Conservation (phyloP, 257 asterid species). For the Ilex asprella region DNA sequence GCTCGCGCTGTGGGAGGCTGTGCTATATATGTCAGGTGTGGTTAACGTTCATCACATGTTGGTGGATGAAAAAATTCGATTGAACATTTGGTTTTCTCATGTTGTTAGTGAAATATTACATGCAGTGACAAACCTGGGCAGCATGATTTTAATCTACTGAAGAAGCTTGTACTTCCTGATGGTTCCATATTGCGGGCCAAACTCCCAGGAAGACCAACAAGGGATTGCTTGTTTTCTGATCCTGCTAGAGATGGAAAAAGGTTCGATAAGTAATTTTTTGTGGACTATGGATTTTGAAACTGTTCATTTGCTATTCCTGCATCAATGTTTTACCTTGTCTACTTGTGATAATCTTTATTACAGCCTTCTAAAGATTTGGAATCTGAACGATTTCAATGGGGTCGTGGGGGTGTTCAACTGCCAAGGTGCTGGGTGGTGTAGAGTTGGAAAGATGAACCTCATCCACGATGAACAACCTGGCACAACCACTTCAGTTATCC, state of each 20-base stretch:
- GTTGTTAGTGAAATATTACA: background rate
- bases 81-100: background rate
- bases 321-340: background rate
- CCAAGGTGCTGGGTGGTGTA: conserved; percentile 91
- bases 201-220: conserved; percentile 90
- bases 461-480: conserved; percentile 69
- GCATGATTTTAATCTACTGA: conserved; percentile 69
- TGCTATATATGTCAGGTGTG: conserved; percentile 76
- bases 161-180: conserved; percentile 82
- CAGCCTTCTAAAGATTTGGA: conserved; percentile 86
- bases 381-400: conserved; percentile 63
- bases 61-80: background rate
- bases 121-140: conserved; percentile 91
- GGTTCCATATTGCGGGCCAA: conserved; percentile 81
- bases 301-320: background rate
- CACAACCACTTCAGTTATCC: conserved; percentile 51
- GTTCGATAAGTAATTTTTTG: conserved; percentile 11
- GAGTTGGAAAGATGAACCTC: conserved; percentile 55
- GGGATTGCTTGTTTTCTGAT: conserved; percentile 83
- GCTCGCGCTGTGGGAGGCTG: conserved; percentile 96
- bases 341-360: conserved; percentile 1
- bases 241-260: conserved; percentile 92
- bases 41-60: background rate
- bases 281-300: background rate
- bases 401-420: conserved; percentile 72